phyloP scores from a whole-genome alignment of 139 green algal genomes.

The Yamagishiella unicocca region DNA sequence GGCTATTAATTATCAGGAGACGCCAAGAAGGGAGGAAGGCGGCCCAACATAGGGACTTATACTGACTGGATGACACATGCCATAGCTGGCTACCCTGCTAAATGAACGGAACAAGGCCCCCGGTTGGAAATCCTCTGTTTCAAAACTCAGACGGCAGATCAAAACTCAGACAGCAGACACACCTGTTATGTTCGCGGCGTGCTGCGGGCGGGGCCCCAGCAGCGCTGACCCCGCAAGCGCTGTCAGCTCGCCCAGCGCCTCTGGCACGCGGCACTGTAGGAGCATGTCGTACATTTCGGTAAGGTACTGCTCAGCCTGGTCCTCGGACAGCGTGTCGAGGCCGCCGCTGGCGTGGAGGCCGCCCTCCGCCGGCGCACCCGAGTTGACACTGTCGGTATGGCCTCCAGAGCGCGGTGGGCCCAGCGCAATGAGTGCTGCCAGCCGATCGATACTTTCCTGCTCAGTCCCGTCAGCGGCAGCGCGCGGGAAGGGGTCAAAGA shows the following conservation, averaged over 20 bases:
- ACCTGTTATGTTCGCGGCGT: too few species aligned
- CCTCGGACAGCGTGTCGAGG: background rate
- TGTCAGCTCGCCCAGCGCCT: conserved; percentile 29
- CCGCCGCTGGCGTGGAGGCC: background rate
- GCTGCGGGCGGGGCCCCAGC: conserved; percentile 15
- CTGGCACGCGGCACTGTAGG: background rate
- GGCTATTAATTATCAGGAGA: too few species aligned
- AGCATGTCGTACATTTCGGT: conserved; percentile 33
- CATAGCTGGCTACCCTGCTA: too few species aligned
- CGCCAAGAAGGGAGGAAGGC: too few species aligned
- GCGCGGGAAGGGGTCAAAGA: too few species aligned
- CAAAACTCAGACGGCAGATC: too few species aligned
- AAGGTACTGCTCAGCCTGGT: conserved; percentile 25
- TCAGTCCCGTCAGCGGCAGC: too few species aligned
- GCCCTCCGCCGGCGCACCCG: background rate
- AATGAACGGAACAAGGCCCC: background rate
- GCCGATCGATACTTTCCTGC: conserved; percentile 22
- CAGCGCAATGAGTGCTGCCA: conserved; percentile 24
- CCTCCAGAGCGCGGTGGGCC: background rate
- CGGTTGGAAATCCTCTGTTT: too few species aligned
- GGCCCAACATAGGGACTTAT: too few species aligned
- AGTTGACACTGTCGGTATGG: background rate
- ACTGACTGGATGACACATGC: too few species aligned
- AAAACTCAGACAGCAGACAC: too few species aligned
- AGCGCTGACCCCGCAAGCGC: background rate